Conservation (phyloP, 2,329 filamentous ascomycete genomes). For the Botryotinia narcissicola region DNA sequence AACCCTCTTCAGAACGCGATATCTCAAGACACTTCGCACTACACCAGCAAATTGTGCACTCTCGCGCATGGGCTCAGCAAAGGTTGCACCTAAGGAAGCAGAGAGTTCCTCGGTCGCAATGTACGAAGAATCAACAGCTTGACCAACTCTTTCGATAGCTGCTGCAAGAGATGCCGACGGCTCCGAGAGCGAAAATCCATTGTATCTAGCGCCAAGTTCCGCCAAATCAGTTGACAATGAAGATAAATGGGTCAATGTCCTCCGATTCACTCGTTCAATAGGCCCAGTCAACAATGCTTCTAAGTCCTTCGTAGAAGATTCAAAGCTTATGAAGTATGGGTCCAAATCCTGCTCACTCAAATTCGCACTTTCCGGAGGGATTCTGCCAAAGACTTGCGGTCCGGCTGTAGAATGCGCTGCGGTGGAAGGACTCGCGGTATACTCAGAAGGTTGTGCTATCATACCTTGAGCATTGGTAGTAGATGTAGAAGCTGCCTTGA, state of each 20-base stretch:
- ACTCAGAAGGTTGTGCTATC: constrained; percentile 52
- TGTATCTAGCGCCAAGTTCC: constrained; percentile 92
- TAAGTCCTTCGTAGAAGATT: constrained; percentile 85
- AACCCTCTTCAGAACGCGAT: constrained; percentile 87
- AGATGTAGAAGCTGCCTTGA: constrained; percentile 55
- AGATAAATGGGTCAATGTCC: constrained; percentile 81
- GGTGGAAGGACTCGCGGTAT: constrained; percentile 48
- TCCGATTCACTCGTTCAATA: constrained; percentile 94
- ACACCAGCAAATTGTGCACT: constrained; percentile 96
- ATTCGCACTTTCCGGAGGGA: constrained; percentile 74
- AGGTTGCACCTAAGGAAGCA: constrained; percentile 81
- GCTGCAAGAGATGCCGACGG: constrained; percentile 83
- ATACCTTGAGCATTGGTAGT: constrained; percentile 48
- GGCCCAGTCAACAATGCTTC: constrained; percentile 85
- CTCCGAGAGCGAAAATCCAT: constrained; percentile 93
- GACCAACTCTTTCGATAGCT: constrained; percentile 90
- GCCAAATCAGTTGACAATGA: constrained; percentile 83
- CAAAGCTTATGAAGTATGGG: constrained; percentile 92
- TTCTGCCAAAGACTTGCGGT: constrained; percentile 68
- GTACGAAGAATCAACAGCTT: constrained; percentile 93
- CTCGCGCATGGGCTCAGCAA: constrained; percentile 96
- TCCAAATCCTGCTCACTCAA: constrained; percentile 89
- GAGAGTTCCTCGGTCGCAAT: constrained; percentile 93
- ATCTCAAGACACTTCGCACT: constrained; percentile 82
- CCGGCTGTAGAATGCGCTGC: constrained; percentile 58